Evolutionary conservation across 495 filamentous ascomycete genomes (phyloP).

Genomic region (Talaromyces borbonicus): DNA sequence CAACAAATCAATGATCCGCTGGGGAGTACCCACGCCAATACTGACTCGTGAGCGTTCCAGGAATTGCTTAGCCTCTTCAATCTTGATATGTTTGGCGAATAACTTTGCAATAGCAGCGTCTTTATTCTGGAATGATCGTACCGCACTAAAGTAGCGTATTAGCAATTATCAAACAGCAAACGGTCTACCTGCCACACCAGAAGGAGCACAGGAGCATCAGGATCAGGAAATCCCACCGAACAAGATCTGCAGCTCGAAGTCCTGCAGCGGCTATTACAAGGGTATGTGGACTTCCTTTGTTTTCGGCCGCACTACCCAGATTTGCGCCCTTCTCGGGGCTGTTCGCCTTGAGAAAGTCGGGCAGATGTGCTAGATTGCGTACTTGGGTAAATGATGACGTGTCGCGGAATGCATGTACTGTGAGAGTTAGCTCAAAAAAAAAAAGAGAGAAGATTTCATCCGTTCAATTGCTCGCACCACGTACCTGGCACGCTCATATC

Average conservation of each 20-base stretch:
- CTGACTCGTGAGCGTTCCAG: constrained; percentile 58
- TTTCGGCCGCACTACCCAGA: constrained; percentile 52
- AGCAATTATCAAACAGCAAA: constrained; percentile 9
- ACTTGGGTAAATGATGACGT: constrained; percentile 59
- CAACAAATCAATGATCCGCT: constrained; percentile 68
- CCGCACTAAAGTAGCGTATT: constrained; percentile 35
- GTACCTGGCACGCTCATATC: constrained; percentile 75
- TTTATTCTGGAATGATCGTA: constrained; percentile 71
- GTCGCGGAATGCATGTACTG: constrained; percentile 48
- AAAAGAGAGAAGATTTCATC: too few species aligned
- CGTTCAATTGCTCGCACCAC: constrained; percentile 9
- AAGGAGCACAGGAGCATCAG: too few species aligned
- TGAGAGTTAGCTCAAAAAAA: neutral
- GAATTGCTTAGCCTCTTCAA: constrained; percentile 74
- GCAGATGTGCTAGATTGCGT: constrained; percentile 57
- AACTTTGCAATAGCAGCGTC: constrained; percentile 73
- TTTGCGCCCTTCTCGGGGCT: constrained; percentile 36
- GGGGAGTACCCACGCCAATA: constrained; percentile 83
- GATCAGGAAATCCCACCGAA: constrained; percentile 52
- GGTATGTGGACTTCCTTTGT: constrained; percentile 76
- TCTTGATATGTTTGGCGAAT: constrained; percentile 96
- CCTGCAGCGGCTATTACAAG: constrained; percentile 72
- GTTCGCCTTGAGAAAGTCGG: constrained; percentile 64
- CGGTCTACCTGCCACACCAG: too few species aligned
- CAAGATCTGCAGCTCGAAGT: constrained; percentile 68